Base-by-base conservation (phyloP, 805 yeast species). In the Hermanozyma aechmeae region DNA sequence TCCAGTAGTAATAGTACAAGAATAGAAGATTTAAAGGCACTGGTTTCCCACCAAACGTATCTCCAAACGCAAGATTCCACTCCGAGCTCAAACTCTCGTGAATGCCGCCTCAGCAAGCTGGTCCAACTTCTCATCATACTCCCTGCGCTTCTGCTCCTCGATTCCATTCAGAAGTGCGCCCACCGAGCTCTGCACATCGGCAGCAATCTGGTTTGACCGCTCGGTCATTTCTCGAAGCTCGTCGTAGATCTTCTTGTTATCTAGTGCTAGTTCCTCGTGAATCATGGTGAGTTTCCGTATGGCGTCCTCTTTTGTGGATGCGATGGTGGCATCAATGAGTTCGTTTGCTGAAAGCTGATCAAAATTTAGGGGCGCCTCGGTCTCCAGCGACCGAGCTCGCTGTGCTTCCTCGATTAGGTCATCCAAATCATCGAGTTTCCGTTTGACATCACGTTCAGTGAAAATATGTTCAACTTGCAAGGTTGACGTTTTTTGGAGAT, bases 401-500 rank as follows among this genome's bases (percentile, higher is more conserved):
- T 53, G 56, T 1, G 75, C 74, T 9, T 47, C 50, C 17, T 53
- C 50, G 10, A 72, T 58, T 12, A 72, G 49, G 31, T 62, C 65
- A 42, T 72, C 79, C 26, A 72, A 48, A 29, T 61, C 62, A 37
- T 70, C 50, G 27, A 72, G 49, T 31, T 64, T 69, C 13, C 21
- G 27, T 36, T 66, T 57, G 15, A 72, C 43, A 20, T 61, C 56
- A 11, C 70, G 44, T 31, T 76, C 81, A 8, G 50, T 48, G 43
- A 70, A 63, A 6, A 76, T 71, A 28, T 66, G 64, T 9, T 68
- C 66, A 38, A 76, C 74, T 40, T 76, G 82, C 28, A 65, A 56
- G 25, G 60, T 43, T 16, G 68, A 58, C n/a, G 67, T 58, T 16
- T 56, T 51, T 23, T 57, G 58, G 73, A 78, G 74, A 37, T 67